Base-by-base conservation (phyloP, 2,329 filamentous ascomycete species). In the Xylaria sp. region DNA sequence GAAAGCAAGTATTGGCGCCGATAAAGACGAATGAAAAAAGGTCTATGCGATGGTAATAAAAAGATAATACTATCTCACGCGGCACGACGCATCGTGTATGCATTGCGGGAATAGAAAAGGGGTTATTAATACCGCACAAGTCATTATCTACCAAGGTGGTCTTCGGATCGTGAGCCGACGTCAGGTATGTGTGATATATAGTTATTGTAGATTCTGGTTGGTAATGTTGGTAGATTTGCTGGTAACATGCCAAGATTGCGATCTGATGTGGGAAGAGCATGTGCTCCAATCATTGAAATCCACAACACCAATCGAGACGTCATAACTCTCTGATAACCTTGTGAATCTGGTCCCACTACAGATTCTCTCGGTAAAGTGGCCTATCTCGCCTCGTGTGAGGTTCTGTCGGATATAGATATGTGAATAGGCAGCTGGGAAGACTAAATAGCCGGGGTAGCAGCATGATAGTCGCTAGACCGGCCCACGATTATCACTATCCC, bases 1-100 rank as follows among this genome's bases (percentile, higher is more conserved):
- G 41, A 13, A 55, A 55, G 54, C 52, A 55, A 44, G 32, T 37
- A 28, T 12, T 34, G 28, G 37, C 41, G 46, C 46, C 44, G 44
- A 58, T 52, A 28, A 57, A 57, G 18, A 18, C 28, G 8, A 34
- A 39, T 13, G 15, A 28, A 58, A 57, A 57, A 28, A 28, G 9
- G 13, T 18, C 39, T 54, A 66, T 69, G 23, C 34, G 6, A 56
- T 50, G 15, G 46, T 28, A 32, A 63, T 61, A 20, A 65, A 65
- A 65, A 41, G 20, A 55, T 52, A 13, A 54, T 5, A 34, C 20
- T 55, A 34, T 57, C 44, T 64, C 56, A 54, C 44, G 69, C 56
- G 54, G 65, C 73, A 76, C 75, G 28, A 67, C 71, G 54, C 68
- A 65, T 76, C 75, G 76, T 76, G 73, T 77, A 77, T 77, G 75